Evolutionary conservation across 345 rosid species (phyloP).

Genomic region (Nephelium lappaceum): DNA sequence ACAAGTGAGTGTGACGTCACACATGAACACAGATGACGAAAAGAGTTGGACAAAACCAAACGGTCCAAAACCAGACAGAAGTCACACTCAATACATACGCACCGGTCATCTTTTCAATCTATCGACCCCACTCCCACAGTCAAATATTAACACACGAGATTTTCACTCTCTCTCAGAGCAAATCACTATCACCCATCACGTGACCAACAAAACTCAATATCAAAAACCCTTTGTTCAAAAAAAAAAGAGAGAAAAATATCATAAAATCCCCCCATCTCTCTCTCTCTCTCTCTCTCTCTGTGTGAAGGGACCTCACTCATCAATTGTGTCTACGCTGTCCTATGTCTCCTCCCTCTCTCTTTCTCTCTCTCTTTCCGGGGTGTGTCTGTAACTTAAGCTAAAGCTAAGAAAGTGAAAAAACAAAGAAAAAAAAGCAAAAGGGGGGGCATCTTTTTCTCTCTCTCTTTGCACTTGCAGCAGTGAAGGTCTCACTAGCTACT

Average conservation of each 20-base stretch:
- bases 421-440: constrained; percentile 27
- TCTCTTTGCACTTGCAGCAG: constrained; percentile 34
- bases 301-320: background rate
- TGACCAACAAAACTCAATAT: constrained; percentile 36
- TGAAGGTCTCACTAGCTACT: background rate
- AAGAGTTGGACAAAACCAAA: constrained; percentile 24
- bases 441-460: constrained; percentile 19
- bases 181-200: constrained; percentile 49
- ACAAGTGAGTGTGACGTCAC: background rate
- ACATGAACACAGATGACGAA: constrained; percentile 8
- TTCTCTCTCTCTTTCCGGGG: constrained; percentile 8
- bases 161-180: constrained; percentile 28
- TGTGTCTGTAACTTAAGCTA: background rate
- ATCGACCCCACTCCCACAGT: too few relatives aligned
- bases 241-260: too few relatives aligned
- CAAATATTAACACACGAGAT: background rate
- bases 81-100: background rate
- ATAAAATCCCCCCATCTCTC: too few relatives aligned
- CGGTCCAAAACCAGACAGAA: constrained; percentile 27
- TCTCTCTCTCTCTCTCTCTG: background rate
- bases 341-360: background rate
- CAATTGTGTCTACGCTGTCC: background rate
- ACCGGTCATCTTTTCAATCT: too few relatives aligned
- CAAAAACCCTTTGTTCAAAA: too few relatives aligned
- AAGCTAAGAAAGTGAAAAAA: constrained; percentile 21